Base-by-base conservation (phyloP, 306 rosid species). In the Cicer cuneatum region DNA sequence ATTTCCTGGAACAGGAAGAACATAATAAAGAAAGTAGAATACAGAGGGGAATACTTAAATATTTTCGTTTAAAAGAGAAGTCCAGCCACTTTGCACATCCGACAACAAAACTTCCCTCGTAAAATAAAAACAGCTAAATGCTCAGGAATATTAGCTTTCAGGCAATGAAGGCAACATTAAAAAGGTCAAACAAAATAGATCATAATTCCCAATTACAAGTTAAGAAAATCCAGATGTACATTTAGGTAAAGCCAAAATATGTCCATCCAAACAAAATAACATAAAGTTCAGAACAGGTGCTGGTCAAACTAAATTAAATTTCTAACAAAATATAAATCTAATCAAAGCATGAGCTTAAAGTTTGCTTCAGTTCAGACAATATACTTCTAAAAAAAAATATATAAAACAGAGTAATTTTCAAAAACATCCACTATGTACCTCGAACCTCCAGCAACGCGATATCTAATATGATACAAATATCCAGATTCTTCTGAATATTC, bases 401-500 rank as follows among this genome's bases (percentile, higher is more conserved):
- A 62, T 39, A 61, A 10, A 47, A 39, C n/a, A 57, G 10, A 46
- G 43, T 35, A 52, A 57, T 46, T 51, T 33, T 6, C 24, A 21
- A 52, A 49, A 60, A 10, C 7, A 5, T 56, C 37, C 40, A 58
- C n/a, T 14, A 43, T n/a, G 59, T 85, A 91, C 97, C 92, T 89
- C 5, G 75, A 71, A 52, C 75, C 75, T 84, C 96, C 93, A 13
- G 98, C 96, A 64, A 93, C 93, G 4, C 96, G 98, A 85, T 91
- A 93, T 85, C 81, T 93, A 29, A 93, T 91, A 75, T 91, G 42
- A 86, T 93, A 93, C 40, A 93, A 87, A 79, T 84, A 68, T 78
- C 98, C 97, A 62, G 92, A 83, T 82, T 93, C 98, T 85, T 93
- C 98, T 29, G 90, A 86, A 81, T 93, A 91, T 77, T 93, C 98